Evolutionary conservation across 352 stramenopile genomes (phyloP).

Genomic region (Elongisporangium anandrum): DNA sequence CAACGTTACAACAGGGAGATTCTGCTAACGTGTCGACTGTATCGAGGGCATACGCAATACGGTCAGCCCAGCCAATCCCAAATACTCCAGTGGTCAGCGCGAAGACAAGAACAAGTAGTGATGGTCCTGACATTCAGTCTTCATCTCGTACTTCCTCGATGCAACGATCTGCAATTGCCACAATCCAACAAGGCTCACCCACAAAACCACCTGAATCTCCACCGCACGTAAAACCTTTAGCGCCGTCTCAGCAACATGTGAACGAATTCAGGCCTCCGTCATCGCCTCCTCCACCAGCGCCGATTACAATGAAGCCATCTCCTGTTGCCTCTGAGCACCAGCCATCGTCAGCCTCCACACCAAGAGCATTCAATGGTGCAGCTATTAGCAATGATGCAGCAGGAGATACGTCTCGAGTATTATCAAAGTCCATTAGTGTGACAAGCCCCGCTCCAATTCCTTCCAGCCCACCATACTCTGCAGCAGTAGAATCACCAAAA

Average conservation of each 20-base stretch:
- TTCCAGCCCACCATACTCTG: background rate
- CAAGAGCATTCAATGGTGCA: background rate
- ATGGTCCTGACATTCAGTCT: background rate
- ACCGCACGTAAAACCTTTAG: background rate
- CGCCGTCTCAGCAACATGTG: background rate
- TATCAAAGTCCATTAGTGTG: background rate
- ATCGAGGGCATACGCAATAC: background rate
- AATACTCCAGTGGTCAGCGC: background rate
- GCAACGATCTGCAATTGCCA: background rate
- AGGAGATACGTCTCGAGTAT: no score
- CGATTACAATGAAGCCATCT: background rate
- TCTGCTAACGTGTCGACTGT: background rate
- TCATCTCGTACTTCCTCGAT: background rate
- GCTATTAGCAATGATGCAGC: background rate
- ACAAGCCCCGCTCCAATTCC: background rate
- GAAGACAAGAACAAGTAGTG: background rate
- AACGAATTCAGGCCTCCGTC: slow-evolving; percentile 15
- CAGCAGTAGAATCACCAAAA: background rate
- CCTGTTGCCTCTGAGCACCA: background rate
- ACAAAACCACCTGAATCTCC: background rate
- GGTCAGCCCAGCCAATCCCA: background rate
- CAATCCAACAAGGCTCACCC: background rate
- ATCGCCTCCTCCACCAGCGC: slow-evolving; percentile 14
- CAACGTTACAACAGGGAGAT: background rate
- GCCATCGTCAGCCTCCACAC: background rate